Percentiles rank a stretch among this genome's conserved stretches.
Evolutionary conservation across 306 rosid species (phyloP).

Genomic region (Vigna mungo): DNA sequence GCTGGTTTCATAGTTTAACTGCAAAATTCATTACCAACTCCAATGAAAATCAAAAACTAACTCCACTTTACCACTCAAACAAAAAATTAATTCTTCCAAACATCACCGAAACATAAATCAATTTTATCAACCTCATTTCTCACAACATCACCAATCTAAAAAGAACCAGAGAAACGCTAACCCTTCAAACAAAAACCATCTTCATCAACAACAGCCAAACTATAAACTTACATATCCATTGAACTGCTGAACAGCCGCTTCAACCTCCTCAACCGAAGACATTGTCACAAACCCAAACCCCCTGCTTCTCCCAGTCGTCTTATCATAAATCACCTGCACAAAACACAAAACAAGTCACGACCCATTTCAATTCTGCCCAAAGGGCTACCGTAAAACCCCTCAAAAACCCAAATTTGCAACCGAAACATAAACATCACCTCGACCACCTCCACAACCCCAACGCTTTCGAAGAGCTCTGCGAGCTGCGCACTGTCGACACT

Average conservation of each 20-base stretch:
- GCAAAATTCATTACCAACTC: too few species aligned
- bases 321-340: slow-evolving; percentile 83
- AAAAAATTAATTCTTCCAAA: background rate
- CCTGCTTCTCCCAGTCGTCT: slow-evolving; percentile 88
- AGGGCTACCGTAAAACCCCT: background rate
- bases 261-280: slow-evolving; percentile 73
- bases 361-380: background rate
- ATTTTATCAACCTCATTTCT: background rate
- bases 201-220: background rate
- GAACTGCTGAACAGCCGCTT: slow-evolving; percentile 82
- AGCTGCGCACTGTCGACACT: slow-evolving; percentile 82
- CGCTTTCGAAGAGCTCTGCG: slow-evolving; percentile 73
- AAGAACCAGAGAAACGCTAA: background rate
- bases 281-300: slow-evolving; percentile 97
- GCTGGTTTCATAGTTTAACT: too few species aligned
- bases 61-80: background rate
- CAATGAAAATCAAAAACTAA: background rate
- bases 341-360: background rate
- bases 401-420: slow-evolving; percentile 8
- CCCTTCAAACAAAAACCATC: background rate
- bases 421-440: slow-evolving; percentile 63
- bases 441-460: slow-evolving; percentile 84
- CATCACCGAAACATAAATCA: too few species aligned
- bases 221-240: slow-evolving; percentile 86
- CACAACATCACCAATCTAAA: background rate